Evolutionary conservation across 139 green algal species (phyloP).

Genomic region (Auxenochlorella pyrenoidosa): DNA sequence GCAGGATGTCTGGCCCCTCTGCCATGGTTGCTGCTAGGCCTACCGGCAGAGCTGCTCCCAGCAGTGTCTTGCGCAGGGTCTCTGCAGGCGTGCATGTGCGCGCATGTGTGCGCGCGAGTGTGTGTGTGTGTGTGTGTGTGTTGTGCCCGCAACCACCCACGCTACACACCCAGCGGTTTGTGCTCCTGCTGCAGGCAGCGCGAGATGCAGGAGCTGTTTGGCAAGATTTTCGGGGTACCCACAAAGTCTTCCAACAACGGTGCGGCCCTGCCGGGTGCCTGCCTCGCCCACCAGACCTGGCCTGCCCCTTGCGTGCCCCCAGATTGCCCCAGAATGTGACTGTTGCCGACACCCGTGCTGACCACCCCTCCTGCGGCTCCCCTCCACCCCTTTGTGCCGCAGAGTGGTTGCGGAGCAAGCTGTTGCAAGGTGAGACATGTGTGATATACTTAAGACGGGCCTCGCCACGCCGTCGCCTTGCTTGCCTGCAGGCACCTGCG

Average conservation of each 20-base stretch:
- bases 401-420: slow-evolving; percentile 24
- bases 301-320: not conserved
- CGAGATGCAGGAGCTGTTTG: slow-evolving; percentile 9
- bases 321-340: not conserved
- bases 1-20: too few species aligned
- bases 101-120: too few species aligned
- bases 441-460: not conserved
- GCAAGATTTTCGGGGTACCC: not conserved
- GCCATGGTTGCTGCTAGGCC: too few species aligned
- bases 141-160: too few species aligned
- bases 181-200: not conserved
- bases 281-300: not conserved
- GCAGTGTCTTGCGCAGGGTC: too few species aligned
- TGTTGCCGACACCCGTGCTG: not conserved
- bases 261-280: not conserved
- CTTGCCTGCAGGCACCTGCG: too few species aligned
- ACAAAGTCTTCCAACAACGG: slow-evolving; percentile 9
- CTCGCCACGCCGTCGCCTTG: not conserved
- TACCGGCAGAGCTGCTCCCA: too few species aligned
- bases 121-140: too few species aligned
- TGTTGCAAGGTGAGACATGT: not conserved
- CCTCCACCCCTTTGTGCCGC: not conserved
- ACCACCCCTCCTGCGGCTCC: not conserved
- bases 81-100: too few species aligned
- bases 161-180: not conserved